Evolutionary conservation across 1,284 basidiomycete species (phyloP).

Genomic region (Ceraceosorus guamensis): DNA sequence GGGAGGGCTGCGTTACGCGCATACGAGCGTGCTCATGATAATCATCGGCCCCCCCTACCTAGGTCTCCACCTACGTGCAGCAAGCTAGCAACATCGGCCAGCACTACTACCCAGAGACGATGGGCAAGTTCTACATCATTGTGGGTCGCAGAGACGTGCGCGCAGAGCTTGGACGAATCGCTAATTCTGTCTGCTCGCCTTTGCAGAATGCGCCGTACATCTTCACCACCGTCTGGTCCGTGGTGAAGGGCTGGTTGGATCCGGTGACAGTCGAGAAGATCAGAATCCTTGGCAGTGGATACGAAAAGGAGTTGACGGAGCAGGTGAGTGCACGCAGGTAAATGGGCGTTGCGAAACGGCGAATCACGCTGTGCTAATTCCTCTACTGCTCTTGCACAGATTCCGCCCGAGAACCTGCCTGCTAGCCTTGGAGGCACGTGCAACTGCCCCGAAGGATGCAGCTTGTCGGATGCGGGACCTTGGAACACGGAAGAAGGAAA

Average conservation of each 20-base stretch:
- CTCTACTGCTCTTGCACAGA: conserved; percentile 41
- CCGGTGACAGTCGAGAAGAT: conserved; percentile 80
- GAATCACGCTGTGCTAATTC: conserved; percentile 4
- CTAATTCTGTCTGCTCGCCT: neutral
- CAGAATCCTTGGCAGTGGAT: conserved; percentile 40
- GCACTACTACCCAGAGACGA: conserved; percentile 68
- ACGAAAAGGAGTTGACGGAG: conserved; percentile 31
- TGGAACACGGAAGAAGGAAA: conserved; percentile 61
- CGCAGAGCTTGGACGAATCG: neutral
- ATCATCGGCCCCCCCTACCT: neutral
- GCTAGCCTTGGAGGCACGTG: conserved; percentile 77
- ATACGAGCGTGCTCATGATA: neutral
- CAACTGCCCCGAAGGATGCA: conserved; percentile 66
- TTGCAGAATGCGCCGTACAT: conserved; percentile 64
- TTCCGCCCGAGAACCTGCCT: conserved; percentile 75
- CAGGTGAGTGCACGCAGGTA: conserved; percentile 14
- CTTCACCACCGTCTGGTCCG: conserved; percentile 79
- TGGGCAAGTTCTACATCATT: conserved; percentile 58
- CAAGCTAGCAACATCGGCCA: conserved; percentile 75
- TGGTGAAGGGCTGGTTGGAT: conserved; percentile 91
- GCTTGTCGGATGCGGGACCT: conserved; percentile 80
- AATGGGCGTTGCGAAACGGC: neutral
- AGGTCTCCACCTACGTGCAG: conserved; percentile 72
- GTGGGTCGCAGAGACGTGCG: neutral
- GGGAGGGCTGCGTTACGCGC: neutral